Evolutionary conservation across 2,329 filamentous ascomycete genomes (phyloP).

Genomic region (Aspergillus jensenii): DNA sequence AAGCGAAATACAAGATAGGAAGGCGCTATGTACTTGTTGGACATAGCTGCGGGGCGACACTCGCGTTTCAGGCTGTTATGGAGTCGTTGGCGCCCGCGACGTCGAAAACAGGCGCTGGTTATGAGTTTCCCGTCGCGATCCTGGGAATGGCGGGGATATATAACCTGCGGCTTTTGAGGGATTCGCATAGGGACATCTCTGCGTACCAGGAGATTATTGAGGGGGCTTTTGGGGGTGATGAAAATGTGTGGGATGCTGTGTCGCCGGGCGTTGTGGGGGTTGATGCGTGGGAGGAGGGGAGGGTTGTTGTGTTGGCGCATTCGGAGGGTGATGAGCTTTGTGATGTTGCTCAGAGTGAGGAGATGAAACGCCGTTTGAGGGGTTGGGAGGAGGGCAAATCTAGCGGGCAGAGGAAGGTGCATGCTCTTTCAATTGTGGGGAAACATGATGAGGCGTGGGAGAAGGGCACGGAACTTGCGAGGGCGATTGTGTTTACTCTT

Average conservation of each 20-base stretch:
- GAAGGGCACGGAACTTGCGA: slow-evolving; percentile 41
- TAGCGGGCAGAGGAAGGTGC: slow-evolving; percentile 36
- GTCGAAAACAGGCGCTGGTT: not conserved
- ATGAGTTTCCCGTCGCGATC: slow-evolving; percentile 37
- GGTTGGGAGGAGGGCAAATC: slow-evolving; percentile 39
- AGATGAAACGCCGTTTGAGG: slow-evolving; percentile 53
- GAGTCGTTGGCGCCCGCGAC: slow-evolving; percentile 14
- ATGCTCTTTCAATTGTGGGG: slow-evolving; percentile 38
- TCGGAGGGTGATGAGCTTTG: slow-evolving; percentile 45
- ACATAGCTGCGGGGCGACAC: slow-evolving; percentile 49
- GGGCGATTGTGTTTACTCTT: slow-evolving; percentile 34
- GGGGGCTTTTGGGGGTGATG: slow-evolving; percentile 43
- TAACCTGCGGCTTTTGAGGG: slow-evolving; percentile 38
- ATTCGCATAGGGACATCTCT: slow-evolving; percentile 30
- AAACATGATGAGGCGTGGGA: slow-evolving; percentile 45
- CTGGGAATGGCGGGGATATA: slow-evolving; percentile 48
- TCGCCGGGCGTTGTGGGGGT: slow-evolving; percentile 41
- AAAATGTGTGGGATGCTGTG: slow-evolving; percentile 37
- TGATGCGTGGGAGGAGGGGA: slow-evolving; percentile 34
- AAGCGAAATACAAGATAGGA: slow-evolving; percentile 40
- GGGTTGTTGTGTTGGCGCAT: slow-evolving; percentile 41
- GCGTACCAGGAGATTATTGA: slow-evolving; percentile 42
- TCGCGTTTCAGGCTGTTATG: slow-evolving; percentile 48
- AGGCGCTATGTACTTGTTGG: slow-evolving; percentile 45
- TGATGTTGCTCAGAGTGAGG: slow-evolving; percentile 36